Conservation (phyloP, 352 stramenopile species). For the Globisporangium spinosum region DNA sequence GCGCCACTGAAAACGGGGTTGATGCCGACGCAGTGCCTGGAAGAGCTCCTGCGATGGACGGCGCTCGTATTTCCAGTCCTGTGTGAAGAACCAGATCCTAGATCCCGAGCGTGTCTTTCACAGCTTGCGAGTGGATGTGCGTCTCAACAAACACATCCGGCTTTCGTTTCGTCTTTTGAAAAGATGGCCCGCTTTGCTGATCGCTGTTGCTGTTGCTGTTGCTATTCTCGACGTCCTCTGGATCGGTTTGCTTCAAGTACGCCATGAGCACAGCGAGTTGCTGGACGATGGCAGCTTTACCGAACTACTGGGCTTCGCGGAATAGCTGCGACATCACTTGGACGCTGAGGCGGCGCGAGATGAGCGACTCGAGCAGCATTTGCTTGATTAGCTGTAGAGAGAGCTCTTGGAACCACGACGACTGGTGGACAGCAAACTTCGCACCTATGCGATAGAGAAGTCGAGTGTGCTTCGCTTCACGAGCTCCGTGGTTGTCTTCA, state of each 20-base stretch:
- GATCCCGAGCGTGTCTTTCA: constrained; percentile 35
- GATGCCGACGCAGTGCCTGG: not conserved
- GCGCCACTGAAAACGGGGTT: constrained; percentile 6
- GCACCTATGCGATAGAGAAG: constrained; percentile 46
- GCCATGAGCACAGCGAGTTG: constrained; percentile 35
- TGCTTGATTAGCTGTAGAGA: constrained; percentile 52
- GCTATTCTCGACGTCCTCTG: not conserved
- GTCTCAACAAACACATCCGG: constrained; percentile 23
- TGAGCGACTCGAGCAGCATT: constrained; percentile 44
- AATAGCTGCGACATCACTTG: constrained; percentile 37
- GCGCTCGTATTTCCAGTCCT: constrained; percentile 15
- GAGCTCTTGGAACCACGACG: constrained; percentile 36
- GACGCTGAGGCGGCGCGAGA: constrained; percentile 41
- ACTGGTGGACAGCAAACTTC: constrained; percentile 26
- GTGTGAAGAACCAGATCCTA: constrained; percentile 27
- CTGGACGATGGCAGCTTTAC: constrained; percentile 24
- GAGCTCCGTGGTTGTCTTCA: constrained; percentile 28
- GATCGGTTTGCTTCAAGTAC: constrained; percentile 26
- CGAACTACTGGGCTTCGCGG: constrained; percentile 30
- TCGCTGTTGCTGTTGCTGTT: constrained; percentile 1
- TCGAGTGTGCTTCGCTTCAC: constrained; percentile 54
- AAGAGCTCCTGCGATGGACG: not conserved
- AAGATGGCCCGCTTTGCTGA: not conserved
- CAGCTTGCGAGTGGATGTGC: constrained; percentile 27
- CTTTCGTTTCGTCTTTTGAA: not conserved